phyloP scores from a whole-genome alignment of 768 basidiomycete species.

The Solioccasus polychromus region DNA sequence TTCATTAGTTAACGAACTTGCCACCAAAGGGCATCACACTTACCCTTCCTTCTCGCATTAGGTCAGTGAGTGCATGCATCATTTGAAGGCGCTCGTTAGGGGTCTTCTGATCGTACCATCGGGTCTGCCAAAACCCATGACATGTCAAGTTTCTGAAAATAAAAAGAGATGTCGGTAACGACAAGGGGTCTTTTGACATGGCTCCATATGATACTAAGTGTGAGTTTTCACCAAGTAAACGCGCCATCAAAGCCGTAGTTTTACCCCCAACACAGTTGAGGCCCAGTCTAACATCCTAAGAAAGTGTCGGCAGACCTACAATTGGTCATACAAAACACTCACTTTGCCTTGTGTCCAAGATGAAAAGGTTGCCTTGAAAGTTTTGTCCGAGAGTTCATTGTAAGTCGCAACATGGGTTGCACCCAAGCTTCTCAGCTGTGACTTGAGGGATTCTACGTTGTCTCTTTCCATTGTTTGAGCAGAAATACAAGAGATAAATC shows the following conservation, averaged over 20 bases:
- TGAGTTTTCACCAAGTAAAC: constrained; percentile 61
- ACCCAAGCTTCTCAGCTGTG: constrained; percentile 56
- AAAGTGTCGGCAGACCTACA: no score
- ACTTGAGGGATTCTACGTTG: constrained; percentile 47
- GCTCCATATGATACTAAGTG: constrained; percentile 87
- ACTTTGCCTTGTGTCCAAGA: constrained; percentile 67
- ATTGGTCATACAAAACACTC: no score
- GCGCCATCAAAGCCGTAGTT: constrained; percentile 65
- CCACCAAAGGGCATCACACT: constrained; percentile 6
- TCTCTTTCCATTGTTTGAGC: constrained; percentile 38
- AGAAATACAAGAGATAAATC: neutral
- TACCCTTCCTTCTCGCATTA: constrained; percentile 57
- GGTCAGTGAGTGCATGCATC: constrained; percentile 47
- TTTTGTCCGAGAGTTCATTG: constrained; percentile 62
- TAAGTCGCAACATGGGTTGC: constrained; percentile 79
- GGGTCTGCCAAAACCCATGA: constrained; percentile 77
- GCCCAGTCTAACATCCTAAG: constrained; percentile 42
- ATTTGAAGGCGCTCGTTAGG: constrained; percentile 48
- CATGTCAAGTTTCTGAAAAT: constrained; percentile 82
- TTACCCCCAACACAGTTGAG: constrained; percentile 66
- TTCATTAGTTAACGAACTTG: constrained; percentile 2
- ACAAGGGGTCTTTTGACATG: constrained; percentile 82
- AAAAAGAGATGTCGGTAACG: constrained; percentile 72
- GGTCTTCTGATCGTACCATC: constrained; percentile 58
- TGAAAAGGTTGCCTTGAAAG: constrained; percentile 51